These are phyloP conservation scores for Candida corydali DNA, from an alignment of 805 yeast species.

Conservation along the genomic window DNA sequence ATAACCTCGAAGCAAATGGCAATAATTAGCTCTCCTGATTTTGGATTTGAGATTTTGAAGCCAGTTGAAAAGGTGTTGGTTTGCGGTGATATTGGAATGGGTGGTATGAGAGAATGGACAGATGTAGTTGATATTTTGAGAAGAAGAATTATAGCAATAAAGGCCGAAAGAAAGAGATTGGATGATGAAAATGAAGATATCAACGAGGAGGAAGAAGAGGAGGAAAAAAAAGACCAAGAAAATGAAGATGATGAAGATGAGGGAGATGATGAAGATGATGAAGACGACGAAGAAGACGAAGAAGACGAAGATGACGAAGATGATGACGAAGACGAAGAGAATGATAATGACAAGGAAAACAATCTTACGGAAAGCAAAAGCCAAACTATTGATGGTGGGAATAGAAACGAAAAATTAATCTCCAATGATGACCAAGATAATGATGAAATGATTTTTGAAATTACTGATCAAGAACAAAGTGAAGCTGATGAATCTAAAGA, in stretches of 20 bases:
- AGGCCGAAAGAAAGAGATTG: slow-evolving; percentile 20
- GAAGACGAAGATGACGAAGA: slow-evolving; percentile 36
- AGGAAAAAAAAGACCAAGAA: slow-evolving; percentile 34
- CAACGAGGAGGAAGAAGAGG: slow-evolving; percentile 33
- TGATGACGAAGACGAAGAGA: slow-evolving; percentile 23
- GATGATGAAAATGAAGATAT: slow-evolving; percentile 28
- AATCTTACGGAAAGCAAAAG: slow-evolving; percentile 1
- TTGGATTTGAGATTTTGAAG: slow-evolving; percentile 40
- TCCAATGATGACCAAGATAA: slow-evolving; percentile 2
- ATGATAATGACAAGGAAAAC: slow-evolving; percentile 7
- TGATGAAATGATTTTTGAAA: slow-evolving; percentile 21
- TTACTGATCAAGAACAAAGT: slow-evolving; percentile 14
- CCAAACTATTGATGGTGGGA: slow-evolving; percentile 26
- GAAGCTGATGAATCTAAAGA: slow-evolving; percentile 3
- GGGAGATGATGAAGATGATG: slow-evolving; percentile 36
- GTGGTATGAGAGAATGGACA: slow-evolving; percentile 47
- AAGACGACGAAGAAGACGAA: slow-evolving; percentile 26
- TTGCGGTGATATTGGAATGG: slow-evolving; percentile 49
- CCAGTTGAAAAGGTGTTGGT: slow-evolving; percentile 45
- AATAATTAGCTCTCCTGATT: slow-evolving; percentile 29
- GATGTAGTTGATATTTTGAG: slow-evolving; percentile 42
- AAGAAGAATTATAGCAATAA: slow-evolving; percentile 26
- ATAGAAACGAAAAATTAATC: slow-evolving; percentile 10
- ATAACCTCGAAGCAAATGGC: slow-evolving; percentile 38
- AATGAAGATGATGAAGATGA: slow-evolving; percentile 37